Base-by-base conservation (phyloP, 1,284 basidiomycete genomes). In the Amylostereum areolatum region DNA sequence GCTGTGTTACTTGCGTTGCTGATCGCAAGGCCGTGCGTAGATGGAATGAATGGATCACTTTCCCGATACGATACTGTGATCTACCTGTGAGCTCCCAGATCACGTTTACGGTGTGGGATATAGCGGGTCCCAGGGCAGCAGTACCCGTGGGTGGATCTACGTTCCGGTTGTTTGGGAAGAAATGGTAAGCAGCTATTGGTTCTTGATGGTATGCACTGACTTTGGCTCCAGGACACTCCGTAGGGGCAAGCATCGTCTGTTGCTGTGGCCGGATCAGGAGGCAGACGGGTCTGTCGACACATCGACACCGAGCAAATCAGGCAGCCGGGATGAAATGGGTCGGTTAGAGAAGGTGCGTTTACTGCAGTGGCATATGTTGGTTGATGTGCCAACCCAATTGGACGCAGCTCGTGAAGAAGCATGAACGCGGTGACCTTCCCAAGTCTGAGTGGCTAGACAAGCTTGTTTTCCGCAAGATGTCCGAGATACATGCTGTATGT, bases 401-500 rank as follows among this genome's bases (percentile, higher is more conserved):
- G 8, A 35, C 51, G 4, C 55, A 95, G 88, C 78, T 97, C 9
- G 88, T 98, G 51, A 98, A 98, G 74, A 94, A 95, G 62, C 95
- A 96, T 59, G 93, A 98, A 62, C 78, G 93, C 3, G 93, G 93
- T 0, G 94, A 97, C 64, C 73, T 99, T n/a, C 82, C 88, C 1
- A 91, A 93, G 62, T 85, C 91, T 1, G 94, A 97, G 55, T 99
- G 97, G 96, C 72, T 99, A 3, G 96, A 99, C 65, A 89, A 91
- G 55, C 72, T 97, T 63, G 85, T 90, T 1, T 98, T 97, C 66
- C 74, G 94, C 32, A 89, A 89, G 69, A 96, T 98, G 73, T 95
- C 95, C 56, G 88, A 92, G 60, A 84, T 93, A 28, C 93, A 97
- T 65, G 80, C 89, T 1, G 92, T 92, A 64, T 54, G 84, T 68